Evolutionary conservation across 2,329 filamentous ascomycete genomes (phyloP).

Genomic region (Gaeumannomyces tritici): DNA sequence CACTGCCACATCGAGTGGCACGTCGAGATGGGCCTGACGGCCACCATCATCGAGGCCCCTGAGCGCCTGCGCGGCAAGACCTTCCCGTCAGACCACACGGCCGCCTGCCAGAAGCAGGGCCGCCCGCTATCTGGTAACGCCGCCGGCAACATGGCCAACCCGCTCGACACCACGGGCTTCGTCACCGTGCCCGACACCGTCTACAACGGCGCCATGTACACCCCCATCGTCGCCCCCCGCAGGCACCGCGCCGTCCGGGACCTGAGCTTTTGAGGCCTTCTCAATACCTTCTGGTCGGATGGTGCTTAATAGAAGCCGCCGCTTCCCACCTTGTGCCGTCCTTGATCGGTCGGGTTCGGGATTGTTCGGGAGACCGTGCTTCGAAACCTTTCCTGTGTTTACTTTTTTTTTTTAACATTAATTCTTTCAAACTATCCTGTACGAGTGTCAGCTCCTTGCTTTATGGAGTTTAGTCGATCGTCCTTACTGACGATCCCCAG

Average conservation of each 20-base stretch:
- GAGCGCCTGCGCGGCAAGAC: slow-evolving; percentile 42
- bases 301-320: neutral
- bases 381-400: neutral
- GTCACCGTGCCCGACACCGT: slow-evolving; percentile 38
- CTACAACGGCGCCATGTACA: slow-evolving; percentile 28
- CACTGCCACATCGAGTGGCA: slow-evolving; percentile 56
- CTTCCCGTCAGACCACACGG: slow-evolving; percentile 50
- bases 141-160: slow-evolving; percentile 50
- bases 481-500: too few species aligned
- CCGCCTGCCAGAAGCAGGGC: slow-evolving; percentile 30
- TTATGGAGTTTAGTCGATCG: too few species aligned
- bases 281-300: neutral
- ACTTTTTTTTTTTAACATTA: neutral
- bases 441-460: neutral
- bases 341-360: neutral
- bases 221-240: too few species aligned
- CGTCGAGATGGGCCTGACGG: slow-evolving; percentile 46
- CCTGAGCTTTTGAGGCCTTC: slow-evolving; percentile 14
- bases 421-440: neutral
- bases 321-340: neutral
- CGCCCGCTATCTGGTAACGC: slow-evolving; percentile 53
- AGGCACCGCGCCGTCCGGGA: neutral
- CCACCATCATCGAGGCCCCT: slow-evolving; percentile 46
- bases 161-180: slow-evolving; percentile 42
- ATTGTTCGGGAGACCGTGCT: neutral